Evolutionary conservation across 768 basidiomycete species (phyloP).

Genomic region (Suillus americanus): DNA sequence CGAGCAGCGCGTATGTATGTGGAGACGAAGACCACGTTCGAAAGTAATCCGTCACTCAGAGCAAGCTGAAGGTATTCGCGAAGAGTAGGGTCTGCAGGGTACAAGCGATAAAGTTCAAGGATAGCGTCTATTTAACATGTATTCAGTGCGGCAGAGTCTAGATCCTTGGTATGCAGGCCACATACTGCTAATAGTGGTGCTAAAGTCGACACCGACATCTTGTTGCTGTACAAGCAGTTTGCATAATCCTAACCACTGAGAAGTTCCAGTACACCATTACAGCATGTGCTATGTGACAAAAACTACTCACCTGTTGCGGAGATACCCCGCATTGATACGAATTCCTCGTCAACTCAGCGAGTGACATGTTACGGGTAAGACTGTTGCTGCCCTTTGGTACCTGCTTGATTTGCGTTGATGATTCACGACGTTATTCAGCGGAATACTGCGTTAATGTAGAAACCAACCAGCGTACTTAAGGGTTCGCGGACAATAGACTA

Average conservation of each 20-base stretch:
- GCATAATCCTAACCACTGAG: slow-evolving; percentile 70
- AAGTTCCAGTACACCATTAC: slow-evolving; percentile 1
- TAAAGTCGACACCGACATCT: slow-evolving; percentile 37
- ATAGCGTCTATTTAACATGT: slow-evolving; percentile 56
- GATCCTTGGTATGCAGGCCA: background rate
- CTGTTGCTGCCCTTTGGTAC: background rate
- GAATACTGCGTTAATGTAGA: background rate
- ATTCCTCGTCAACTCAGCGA: slow-evolving; percentile 69
- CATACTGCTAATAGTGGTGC: slow-evolving; percentile 61
- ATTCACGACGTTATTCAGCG: background rate
- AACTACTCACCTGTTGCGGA: slow-evolving; percentile 53
- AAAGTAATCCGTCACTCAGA: slow-evolving; percentile 54
- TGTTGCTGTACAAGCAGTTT: slow-evolving; percentile 59
- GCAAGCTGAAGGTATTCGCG: slow-evolving; percentile 64
- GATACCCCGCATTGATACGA: slow-evolving; percentile 71
- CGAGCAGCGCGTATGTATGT: slow-evolving; percentile 68
- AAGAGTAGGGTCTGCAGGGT: slow-evolving; percentile 70
- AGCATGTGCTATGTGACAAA: background rate
- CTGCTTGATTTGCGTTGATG: background rate
- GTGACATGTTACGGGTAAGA: slow-evolving; percentile 48
- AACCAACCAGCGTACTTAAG: background rate
- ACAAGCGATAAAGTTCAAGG: slow-evolving; percentile 61
- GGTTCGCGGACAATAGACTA: background rate
- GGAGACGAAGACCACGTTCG: slow-evolving; percentile 58
- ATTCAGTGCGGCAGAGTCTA: slow-evolving; percentile 6